Percentiles rank a stretch among this genome's conserved stretches.
These are phyloP conservation scores for Leishmania arabica DNA, from an alignment of 208 protist genomes.

Conservation along the genomic window DNA sequence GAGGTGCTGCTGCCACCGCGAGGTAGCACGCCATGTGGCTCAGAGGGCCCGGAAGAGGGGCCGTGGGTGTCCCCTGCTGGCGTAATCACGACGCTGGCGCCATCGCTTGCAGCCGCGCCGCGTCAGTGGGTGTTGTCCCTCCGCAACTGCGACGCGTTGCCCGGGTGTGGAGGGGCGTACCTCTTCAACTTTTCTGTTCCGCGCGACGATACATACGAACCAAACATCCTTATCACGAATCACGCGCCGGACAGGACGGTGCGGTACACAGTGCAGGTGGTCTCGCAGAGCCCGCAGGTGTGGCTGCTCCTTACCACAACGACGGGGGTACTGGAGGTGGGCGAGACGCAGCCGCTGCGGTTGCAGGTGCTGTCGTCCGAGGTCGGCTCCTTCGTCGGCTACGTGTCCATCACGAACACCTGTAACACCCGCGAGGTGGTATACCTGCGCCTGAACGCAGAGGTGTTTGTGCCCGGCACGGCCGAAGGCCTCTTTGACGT, in stretches of 20 bases:
- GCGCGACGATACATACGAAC: conserved; percentile 63
- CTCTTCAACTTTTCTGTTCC: conserved; percentile 61
- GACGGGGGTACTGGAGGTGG: conserved; percentile 48
- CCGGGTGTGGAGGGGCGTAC: conserved; percentile 62
- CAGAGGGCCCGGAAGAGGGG: conserved; percentile 1
- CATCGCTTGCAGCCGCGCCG: conserved; percentile 14
- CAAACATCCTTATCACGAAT: conserved; percentile 74
- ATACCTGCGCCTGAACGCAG: conserved; percentile 76
- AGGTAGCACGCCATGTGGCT: conserved; percentile 3
- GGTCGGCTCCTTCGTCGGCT: conserved; percentile 79
- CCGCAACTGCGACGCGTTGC: conserved; percentile 59
- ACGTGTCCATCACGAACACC: conserved; percentile 74
- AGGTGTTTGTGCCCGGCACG: conserved; percentile 68
- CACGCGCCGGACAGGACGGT: conserved; percentile 50
- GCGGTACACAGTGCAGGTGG: conserved; percentile 66
- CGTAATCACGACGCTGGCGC: conserved; percentile 3
- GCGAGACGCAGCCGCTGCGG: conserved; percentile 73
- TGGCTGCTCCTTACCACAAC: conserved; percentile 72
- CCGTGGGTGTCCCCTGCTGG: not conserved
- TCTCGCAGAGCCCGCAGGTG: conserved; percentile 78
- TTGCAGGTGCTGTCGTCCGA: conserved; percentile 75
- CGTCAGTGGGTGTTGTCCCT: conserved; percentile 50
- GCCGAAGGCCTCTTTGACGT: conserved; percentile 85
- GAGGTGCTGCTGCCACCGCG: not conserved
- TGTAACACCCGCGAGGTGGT: conserved; percentile 61